Conservation (phyloP, 768 basidiomycete genomes). For the Tricholoma terreum region DNA sequence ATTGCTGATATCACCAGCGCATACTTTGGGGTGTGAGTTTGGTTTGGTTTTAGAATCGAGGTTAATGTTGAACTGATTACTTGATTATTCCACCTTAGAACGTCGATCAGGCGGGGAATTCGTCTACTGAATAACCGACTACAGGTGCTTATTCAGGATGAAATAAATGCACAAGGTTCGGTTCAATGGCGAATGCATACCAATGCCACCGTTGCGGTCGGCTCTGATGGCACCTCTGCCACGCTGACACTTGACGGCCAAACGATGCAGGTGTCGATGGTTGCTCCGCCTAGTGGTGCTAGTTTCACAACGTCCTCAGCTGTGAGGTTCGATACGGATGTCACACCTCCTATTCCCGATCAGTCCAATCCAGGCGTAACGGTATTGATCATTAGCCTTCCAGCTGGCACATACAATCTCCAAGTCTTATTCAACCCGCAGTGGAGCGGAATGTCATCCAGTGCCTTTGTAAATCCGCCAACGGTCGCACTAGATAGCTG, state of each 20-base stretch:
- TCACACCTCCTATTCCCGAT: conserved; percentile 60
- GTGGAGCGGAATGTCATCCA: conserved; percentile 65
- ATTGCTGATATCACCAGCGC: conserved; percentile 74
- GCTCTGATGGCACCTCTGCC: conserved; percentile 57
- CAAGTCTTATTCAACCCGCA: conserved; percentile 94
- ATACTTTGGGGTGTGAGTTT: conserved; percentile 67
- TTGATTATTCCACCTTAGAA: conserved; percentile 34
- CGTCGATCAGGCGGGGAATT: conserved; percentile 80
- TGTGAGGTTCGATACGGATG: conserved; percentile 54
- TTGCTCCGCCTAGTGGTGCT: conserved; percentile 68
- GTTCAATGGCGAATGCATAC: conserved; percentile 95
- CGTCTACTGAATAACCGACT: conserved; percentile 77
- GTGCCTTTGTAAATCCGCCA: conserved; percentile 64
- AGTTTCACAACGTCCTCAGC: conserved; percentile 56
- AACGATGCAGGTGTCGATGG: conserved; percentile 61
- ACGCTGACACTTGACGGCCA: conserved; percentile 71
- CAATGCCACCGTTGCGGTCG: conserved; percentile 71
- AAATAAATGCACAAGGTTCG: conserved; percentile 57
- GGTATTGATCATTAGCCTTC: conserved; percentile 70
- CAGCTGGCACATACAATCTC: conserved; percentile 70
- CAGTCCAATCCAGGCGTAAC: conserved; percentile 76
- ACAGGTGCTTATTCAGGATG: conserved; percentile 93
- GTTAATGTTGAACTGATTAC: background rate
- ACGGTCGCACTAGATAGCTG: conserved; percentile 71
- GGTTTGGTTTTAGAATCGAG: background rate